Conservation (phyloP, 2,329 filamentous ascomycete genomes). For the Fusarium nelsonii region DNA sequence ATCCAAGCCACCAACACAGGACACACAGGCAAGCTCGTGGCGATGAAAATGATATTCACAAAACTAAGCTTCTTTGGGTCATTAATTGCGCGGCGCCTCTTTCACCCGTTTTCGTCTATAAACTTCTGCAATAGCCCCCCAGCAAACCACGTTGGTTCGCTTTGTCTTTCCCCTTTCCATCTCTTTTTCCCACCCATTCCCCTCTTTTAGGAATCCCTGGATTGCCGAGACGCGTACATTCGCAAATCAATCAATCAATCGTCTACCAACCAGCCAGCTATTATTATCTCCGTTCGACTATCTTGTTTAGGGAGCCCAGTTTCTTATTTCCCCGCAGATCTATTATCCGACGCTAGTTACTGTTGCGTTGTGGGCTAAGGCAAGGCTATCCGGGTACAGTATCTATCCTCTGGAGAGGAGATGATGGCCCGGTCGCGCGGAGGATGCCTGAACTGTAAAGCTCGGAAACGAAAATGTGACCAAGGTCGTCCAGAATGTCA, state of each 20-base stretch:
- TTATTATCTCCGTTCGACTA: not conserved
- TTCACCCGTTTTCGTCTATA: conserved; percentile 47
- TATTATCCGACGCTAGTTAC: not conserved
- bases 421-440: conserved; percentile 43
- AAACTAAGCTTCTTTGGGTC: conserved; percentile 18
- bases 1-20: not conserved
- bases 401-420: not conserved
- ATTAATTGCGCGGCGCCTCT: conserved; percentile 42
- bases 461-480: conserved; percentile 46
- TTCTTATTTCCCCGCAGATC: not conserved
- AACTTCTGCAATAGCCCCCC: conserved; percentile 15
- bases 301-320: not conserved
- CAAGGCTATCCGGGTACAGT: not conserved
- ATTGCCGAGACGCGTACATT: not conserved
- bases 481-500: conserved; percentile 40
- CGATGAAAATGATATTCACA: not conserved
- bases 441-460: conserved; percentile 47
- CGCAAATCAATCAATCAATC: not conserved
- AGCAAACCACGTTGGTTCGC: not conserved
- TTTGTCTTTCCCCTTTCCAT: not conserved
- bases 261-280: not conserved
- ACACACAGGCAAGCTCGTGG: not conserved
- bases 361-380: not conserved
- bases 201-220: conserved; percentile 7
- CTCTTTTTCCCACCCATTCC: not conserved